A percentile compares a stretch with the other conserved stretches of the same genome.
Evolutionary conservation across 2,329 filamentous ascomycete genomes (phyloP).

Genomic region (Dendryphion nanum): DNA sequence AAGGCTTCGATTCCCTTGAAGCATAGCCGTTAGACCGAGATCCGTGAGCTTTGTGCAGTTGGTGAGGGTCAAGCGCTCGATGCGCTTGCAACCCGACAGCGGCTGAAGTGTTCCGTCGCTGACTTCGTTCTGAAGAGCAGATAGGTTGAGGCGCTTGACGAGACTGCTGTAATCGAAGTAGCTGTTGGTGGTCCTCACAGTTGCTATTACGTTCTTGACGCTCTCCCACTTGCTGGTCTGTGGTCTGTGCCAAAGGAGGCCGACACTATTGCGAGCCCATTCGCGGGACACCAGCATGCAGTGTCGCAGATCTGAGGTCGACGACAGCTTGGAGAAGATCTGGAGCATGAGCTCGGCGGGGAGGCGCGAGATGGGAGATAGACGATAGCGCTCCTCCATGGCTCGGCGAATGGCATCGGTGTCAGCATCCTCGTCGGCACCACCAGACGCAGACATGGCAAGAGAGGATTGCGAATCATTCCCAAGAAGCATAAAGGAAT

Average conservation of each 20-base stretch:
- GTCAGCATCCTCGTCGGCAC: slow-evolving; percentile 72
- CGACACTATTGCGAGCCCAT: slow-evolving; percentile 91
- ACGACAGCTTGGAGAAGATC: slow-evolving; percentile 81
- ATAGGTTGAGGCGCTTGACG: slow-evolving; percentile 88
- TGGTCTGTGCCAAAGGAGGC: slow-evolving; percentile 91
- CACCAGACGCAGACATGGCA: slow-evolving; percentile 74
- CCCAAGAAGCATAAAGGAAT: slow-evolving; percentile 77
- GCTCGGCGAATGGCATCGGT: slow-evolving; percentile 59
- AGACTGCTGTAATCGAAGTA: slow-evolving; percentile 89
- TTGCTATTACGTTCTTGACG: slow-evolving; percentile 75
- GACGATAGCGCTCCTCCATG: slow-evolving; percentile 64
- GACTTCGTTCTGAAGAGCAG: slow-evolving; percentile 70
- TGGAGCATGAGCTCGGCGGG: slow-evolving; percentile 94
- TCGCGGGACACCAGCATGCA: slow-evolving; percentile 93
- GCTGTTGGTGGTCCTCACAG: slow-evolving; percentile 68
- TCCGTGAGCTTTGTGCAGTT: slow-evolving; percentile 86
- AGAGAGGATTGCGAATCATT: slow-evolving; percentile 95
- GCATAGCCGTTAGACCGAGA: slow-evolving; percentile 73
- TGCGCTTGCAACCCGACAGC: slow-evolving; percentile 79
- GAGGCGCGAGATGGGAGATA: slow-evolving; percentile 78
- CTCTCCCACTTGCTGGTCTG: slow-evolving; percentile 85
- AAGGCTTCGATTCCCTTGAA: slow-evolving; percentile 75
- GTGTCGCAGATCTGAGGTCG: slow-evolving; percentile 73
- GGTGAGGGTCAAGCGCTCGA: slow-evolving; percentile 90
- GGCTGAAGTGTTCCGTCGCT: slow-evolving; percentile 88